Evolutionary conservation across 73 alveolate genomes (phyloP).

Genomic region (Paramecium bursaria): DNA sequence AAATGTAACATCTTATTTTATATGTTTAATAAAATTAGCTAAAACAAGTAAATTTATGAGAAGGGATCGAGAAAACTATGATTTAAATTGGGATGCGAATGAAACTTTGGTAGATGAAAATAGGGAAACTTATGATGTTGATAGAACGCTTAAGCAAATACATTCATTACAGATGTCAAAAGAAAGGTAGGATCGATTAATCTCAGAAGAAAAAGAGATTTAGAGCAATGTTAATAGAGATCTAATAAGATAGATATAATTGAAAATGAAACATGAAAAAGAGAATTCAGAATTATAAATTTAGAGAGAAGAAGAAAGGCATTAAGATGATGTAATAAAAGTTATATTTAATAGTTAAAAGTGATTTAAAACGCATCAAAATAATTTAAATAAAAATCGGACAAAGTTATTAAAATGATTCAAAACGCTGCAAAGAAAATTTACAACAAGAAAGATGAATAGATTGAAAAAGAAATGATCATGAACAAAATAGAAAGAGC

Average conservation of each 20-base stretch:
- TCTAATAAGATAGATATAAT: not conserved
- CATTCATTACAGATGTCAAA: not conserved
- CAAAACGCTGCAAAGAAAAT: slow-evolving; percentile 36
- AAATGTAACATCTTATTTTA: not conserved
- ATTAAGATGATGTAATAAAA: slow-evolving; percentile 7
- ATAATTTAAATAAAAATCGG: not conserved
- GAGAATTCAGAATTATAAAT: slow-evolving; percentile 34
- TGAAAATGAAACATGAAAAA: not conserved
- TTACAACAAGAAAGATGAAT: slow-evolving; percentile 27
- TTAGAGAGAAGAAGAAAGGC: slow-evolving; percentile 12
- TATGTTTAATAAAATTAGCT: not conserved
- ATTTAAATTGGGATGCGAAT: slow-evolving; percentile 8
- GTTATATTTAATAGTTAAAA: slow-evolving; percentile 3
- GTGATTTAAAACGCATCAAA: slow-evolving; percentile 3
- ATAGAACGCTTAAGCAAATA: not conserved
- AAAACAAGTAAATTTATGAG: not conserved
- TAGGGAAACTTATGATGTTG: slow-evolving; percentile 9
- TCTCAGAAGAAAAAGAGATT: slow-evolving; percentile 11
- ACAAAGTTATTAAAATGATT: slow-evolving; percentile 31
- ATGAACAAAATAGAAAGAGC: slow-evolving; percentile 42
- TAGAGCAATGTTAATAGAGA: not conserved
- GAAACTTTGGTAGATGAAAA: slow-evolving; percentile 20
- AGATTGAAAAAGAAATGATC: slow-evolving; percentile 31
- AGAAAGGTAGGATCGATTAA: not conserved
- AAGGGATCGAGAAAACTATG: slow-evolving; percentile 3